Conservation (phyloP, 2,329 filamentous ascomycete species). For the Penicillium frequentans region DNA sequence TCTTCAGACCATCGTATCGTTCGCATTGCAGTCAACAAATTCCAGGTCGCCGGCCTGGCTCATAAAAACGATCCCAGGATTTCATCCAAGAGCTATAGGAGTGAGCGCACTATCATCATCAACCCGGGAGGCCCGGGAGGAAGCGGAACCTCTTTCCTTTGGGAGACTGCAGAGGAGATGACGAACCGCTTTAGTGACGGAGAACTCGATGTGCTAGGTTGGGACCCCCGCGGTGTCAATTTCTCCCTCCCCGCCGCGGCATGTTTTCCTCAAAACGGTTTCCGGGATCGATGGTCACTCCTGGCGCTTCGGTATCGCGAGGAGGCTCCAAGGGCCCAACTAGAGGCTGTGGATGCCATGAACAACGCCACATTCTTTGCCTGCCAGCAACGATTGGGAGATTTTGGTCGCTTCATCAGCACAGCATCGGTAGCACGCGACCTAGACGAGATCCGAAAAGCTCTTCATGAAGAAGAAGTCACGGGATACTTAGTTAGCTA, state of each 20-base stretch:
- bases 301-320: constrained; percentile 13
- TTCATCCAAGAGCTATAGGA: constrained; percentile 3
- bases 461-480: constrained; percentile 12
- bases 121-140: constrained; percentile 17
- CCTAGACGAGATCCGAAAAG: constrained; percentile 18
- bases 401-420: constrained; percentile 18
- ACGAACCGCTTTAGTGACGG: constrained; percentile 16
- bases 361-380: constrained; percentile 17
- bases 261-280: constrained; percentile 11
- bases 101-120: constrained; percentile 17
- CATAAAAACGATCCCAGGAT: background rate
- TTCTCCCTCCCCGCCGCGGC: constrained; percentile 11
- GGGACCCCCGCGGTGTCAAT: constrained; percentile 20
- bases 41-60: constrained; percentile 14
- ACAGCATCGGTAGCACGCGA: constrained; percentile 16
- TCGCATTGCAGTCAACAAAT: constrained; percentile 17
- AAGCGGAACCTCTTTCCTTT: constrained; percentile 11
- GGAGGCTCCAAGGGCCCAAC: constrained; percentile 6
- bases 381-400: constrained; percentile 14
- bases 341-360: constrained; percentile 15
- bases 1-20: constrained; percentile 13
- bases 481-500: constrained; percentile 18
- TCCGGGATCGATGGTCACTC: constrained; percentile 15
- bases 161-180: constrained; percentile 10
- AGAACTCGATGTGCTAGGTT: constrained; percentile 13